These are phyloP conservation scores for Linanthus parryae DNA, from an alignment of 148 eudicot species.

Conservation along the genomic window DNA sequence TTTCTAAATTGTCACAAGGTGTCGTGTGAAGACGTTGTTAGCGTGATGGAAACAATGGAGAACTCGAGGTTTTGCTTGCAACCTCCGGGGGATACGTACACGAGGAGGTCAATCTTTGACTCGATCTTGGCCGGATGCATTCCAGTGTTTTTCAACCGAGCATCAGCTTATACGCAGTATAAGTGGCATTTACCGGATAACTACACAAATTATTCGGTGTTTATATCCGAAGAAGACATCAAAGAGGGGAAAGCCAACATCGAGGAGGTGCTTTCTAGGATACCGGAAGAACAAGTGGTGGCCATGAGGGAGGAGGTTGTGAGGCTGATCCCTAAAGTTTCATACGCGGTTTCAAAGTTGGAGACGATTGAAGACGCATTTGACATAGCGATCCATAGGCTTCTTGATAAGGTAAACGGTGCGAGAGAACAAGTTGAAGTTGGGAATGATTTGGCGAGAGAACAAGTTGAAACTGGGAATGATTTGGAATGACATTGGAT, in stretches of 20 bases:
- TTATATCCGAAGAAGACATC: conserved; percentile 45
- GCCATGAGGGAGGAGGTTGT: conserved; percentile 56
- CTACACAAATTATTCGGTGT: conserved; percentile 52
- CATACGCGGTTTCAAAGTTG: conserved; percentile 45
- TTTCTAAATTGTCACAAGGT: conserved; percentile 36
- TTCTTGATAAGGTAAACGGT: conserved; percentile 31
- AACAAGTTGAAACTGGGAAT: no score
- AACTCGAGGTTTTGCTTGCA: conserved; percentile 64
- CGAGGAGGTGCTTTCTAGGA: conserved; percentile 31
- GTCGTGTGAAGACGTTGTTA: conserved; percentile 33
- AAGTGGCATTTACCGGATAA: conserved; percentile 60
- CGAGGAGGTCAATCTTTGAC: conserved; percentile 69
- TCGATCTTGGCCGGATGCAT: conserved; percentile 80
- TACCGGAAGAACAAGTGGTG: conserved; percentile 25
- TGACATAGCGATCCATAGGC: conserved; percentile 45
- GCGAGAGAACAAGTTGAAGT: conserved; percentile 12
- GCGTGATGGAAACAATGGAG: conserved; percentile 48
- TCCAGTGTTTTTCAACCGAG: conserved; percentile 73
- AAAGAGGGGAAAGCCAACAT: conserved; percentile 37
- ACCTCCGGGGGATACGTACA: conserved; percentile 71
- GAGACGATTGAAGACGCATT: conserved; percentile 59
- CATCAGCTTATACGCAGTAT: conserved; percentile 59
- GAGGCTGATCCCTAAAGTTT: conserved; percentile 45
- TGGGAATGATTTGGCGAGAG: no score
- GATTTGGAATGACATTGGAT: no score